These are phyloP conservation scores for Phytophthora niederhauseri DNA, from an alignment of 352 stramenopile genomes.

Conservation along the genomic window DNA sequence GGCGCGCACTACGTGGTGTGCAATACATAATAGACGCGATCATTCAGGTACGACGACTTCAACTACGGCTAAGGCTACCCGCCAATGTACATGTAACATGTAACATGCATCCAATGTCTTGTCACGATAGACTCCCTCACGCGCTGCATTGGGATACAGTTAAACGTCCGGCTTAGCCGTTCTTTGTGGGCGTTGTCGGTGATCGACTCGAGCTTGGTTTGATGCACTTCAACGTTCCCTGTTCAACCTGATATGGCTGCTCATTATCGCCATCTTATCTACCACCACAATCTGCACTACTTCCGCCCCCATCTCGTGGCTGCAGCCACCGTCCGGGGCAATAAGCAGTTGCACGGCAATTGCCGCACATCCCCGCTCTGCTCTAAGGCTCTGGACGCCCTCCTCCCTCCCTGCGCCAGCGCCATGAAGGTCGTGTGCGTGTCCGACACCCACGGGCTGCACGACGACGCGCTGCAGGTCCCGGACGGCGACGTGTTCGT, in stretches of 20 bases:
- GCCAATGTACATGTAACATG: no score
- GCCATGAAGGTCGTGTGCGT: conserved; percentile 73
- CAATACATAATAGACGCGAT: not conserved
- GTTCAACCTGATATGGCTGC: not conserved
- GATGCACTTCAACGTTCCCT: no score
- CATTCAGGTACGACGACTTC: not conserved
- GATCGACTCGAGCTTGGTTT: no score
- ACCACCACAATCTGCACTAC: not conserved
- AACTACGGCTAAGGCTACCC: no score
- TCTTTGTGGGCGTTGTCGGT: no score
- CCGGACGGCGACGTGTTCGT: conserved; percentile 86
- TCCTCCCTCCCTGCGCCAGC: conserved; percentile 11
- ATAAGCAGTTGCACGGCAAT: not conserved
- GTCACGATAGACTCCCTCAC: no score
- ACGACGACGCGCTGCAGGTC: conserved; percentile 70
- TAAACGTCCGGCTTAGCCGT: no score
- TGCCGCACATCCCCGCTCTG: not conserved
- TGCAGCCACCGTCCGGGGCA: not conserved
- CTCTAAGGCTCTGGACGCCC: not conserved
- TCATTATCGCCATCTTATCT: not conserved
- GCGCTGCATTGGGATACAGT: no score
- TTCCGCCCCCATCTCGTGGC: no score
- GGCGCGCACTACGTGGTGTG: not conserved
- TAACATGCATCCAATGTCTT: no score
- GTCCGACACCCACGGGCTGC: conserved; percentile 79